These are phyloP conservation scores for Salix caprea DNA, from an alignment of 345 rosid genomes.

Conservation along the genomic window DNA sequence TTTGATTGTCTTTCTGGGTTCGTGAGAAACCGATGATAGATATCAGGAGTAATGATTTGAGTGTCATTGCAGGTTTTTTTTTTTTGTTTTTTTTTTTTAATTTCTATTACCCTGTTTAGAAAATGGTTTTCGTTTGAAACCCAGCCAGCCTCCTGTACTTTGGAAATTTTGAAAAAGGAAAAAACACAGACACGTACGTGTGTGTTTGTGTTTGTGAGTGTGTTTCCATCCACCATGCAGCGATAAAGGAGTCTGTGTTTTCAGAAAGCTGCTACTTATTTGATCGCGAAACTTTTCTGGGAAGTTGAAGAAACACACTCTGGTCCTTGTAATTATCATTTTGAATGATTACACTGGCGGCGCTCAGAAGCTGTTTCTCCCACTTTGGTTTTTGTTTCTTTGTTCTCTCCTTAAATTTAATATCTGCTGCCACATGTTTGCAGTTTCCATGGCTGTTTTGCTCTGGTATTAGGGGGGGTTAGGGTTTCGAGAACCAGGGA, in stretches of 20 bases:
- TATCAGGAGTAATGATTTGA: not conserved
- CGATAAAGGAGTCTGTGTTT: not conserved
- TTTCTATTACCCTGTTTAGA: not conserved
- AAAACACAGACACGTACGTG: too few species aligned
- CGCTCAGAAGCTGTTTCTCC: conserved; percentile 60
- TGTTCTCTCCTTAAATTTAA: conserved; percentile 5
- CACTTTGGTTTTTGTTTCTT: conserved; percentile 21
- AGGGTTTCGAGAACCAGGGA: conserved; percentile 44
- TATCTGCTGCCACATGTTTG: conserved; percentile 4
- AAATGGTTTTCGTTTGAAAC: not conserved
- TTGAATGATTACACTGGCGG: conserved; percentile 67
- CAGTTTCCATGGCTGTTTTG: not conserved
- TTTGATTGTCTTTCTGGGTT: not conserved
- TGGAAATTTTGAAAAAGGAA: too few species aligned
- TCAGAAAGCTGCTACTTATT: not conserved
- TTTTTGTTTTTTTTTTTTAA: rapidly evolving
- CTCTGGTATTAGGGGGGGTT: not conserved
- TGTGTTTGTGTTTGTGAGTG: too few species aligned
- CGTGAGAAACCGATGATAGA: not conserved
- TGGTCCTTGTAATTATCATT: conserved; percentile 28
- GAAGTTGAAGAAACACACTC: conserved; percentile 34
- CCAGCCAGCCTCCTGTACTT: not conserved
- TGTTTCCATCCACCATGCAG: not conserved
- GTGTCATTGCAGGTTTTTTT: not conserved
- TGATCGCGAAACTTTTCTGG: conserved; percentile 10